Percentiles rank a stretch among this genome's conserved stretches.
phyloP scores from a whole-genome alignment of 495 filamentous ascomycete species.

The Tuber melanosporum region DNA sequence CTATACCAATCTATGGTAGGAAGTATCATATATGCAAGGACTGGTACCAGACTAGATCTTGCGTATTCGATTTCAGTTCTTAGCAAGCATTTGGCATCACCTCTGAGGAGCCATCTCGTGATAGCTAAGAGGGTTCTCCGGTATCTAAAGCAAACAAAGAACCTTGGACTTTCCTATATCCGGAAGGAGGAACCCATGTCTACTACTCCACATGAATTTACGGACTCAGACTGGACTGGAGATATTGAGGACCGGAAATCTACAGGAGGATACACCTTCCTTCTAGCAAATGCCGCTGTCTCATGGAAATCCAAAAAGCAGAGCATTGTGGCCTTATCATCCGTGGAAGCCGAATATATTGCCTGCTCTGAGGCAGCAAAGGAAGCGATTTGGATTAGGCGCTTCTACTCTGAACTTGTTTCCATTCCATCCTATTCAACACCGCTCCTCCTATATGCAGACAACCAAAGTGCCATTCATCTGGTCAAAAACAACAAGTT shows the following conservation, averaged over 20 bases:
- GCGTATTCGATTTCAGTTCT: not conserved
- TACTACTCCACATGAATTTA: no score
- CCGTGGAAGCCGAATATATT: not conserved
- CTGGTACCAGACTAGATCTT: not conserved
- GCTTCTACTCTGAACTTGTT: no score
- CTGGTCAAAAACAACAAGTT: no score
- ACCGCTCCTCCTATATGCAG: no score
- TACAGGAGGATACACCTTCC: no score
- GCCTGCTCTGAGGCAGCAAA: conserved; percentile 5
- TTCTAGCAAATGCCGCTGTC: no score
- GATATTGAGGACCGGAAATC: no score
- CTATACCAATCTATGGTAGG: not conserved
- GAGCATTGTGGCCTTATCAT: not conserved
- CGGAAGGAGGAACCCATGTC: not conserved
- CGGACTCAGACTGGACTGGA: no score
- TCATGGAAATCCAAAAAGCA: no score
- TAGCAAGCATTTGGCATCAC: not conserved
- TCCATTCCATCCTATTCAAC: no score
- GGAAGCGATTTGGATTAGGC: not conserved
- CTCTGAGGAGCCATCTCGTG: not conserved
- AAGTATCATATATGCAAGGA: not conserved
- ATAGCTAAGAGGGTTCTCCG: not conserved
- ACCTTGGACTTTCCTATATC: not conserved
- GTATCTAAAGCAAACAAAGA: not conserved
- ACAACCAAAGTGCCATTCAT: no score